Evolutionary conservation across 257 asterid genomes (phyloP).

Genomic region (Marsdenia floribunda): DNA sequence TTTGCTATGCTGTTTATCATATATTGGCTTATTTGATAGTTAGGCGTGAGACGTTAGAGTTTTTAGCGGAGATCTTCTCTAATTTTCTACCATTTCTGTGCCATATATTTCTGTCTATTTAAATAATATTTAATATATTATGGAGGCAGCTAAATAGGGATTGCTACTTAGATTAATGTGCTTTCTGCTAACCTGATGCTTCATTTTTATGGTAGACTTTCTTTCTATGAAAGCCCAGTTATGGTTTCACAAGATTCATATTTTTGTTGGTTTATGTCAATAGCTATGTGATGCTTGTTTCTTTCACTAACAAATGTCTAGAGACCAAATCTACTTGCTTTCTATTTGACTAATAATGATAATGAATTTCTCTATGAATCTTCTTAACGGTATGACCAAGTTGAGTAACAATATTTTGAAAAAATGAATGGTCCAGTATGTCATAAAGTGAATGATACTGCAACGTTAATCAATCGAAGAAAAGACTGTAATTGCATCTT

Average conservation of each 20-base stretch:
- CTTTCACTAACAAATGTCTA: background rate
- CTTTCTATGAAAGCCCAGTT: background rate
- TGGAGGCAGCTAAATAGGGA: background rate
- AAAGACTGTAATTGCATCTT: background rate
- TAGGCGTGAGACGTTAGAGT: background rate
- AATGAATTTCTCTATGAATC: background rate
- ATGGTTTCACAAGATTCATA: background rate
- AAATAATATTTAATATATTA: background rate
- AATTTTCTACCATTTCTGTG: background rate
- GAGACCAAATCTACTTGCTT: background rate
- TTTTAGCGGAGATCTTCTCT: background rate
- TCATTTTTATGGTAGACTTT: background rate
- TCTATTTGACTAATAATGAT: background rate
- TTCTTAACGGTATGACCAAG: background rate
- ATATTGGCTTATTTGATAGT: background rate
- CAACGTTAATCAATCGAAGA: background rate
- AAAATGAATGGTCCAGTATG: background rate
- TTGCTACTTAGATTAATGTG: too few relatives aligned
- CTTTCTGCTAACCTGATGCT: too few relatives aligned
- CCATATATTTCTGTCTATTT: background rate
- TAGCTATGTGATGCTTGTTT: background rate
- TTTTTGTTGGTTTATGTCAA: background rate
- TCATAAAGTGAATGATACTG: background rate
- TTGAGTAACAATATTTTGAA: too few relatives aligned
- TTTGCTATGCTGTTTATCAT: conserved; percentile 3